Evolutionary conservation across 2,329 filamentous ascomycete species (phyloP), one percentile per base, ranked within the genome.

Genomic region (Scleromitrula shiraiana): DNA sequence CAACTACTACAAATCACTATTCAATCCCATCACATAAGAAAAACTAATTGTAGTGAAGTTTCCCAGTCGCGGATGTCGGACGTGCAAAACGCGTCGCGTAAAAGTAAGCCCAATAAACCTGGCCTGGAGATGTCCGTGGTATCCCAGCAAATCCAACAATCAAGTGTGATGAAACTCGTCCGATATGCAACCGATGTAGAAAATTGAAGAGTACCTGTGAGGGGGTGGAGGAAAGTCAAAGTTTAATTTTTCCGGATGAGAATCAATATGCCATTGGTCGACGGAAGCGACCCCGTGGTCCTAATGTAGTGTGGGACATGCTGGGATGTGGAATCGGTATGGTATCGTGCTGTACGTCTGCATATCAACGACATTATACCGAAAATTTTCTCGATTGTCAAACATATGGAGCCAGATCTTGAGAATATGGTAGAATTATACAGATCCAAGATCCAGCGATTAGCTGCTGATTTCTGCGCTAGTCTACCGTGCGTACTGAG

Each of bases 321-420:
- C 45, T 12, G 48, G 47, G 17, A 48, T 53, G 40, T 53, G 51
- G 51, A 46, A 49, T 27, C 48, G 51, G 2, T 53, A 50, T n/a
- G 51, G 2, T 53, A 50, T n/a, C 43, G 48, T 10, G 41, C 41
- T 12, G 12, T 50, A 8, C 51, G 51, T 24, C 40, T 53, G 7
- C 24, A 26, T 14, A 38, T 50, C 2, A 53, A 50, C 37, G 44
- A 49, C 15, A 41, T 49, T 23, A 49, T 50, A 10, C n/a, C 42
- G 20, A 48, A 42, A 29, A 35, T 32, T 20, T 7, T 29, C 29
- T 36, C 33, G 7, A 12, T 22, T 9, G 17, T 17, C 2, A 19
- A 10, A 17, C 8, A 7, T 10, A 29, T 27, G 23, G 37, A 32
- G 14, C 15, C 19, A 6, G 38, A 43, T 14, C 9, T 33, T 14